Evolutionary conservation across 805 yeast species (phyloP), one percentile per base, ranked within the genome.

Genomic region (Yarrowia deformans): DNA sequence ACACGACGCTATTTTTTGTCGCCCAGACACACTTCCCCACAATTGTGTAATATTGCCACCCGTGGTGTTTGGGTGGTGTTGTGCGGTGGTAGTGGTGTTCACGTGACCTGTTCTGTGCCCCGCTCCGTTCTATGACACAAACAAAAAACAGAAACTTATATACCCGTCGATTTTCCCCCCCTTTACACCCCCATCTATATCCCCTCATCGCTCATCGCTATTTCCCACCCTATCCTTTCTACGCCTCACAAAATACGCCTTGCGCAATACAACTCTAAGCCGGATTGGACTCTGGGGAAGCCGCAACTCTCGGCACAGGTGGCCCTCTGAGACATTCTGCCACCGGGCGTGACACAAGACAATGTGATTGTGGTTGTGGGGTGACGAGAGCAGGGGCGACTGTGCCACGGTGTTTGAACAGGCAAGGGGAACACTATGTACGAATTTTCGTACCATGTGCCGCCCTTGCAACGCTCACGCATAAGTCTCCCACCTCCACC

Each of bases 221-320:
- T 23, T 23, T 23, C 29, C 29, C 42, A 35, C 39, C 5, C 39
- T 35, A 35, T 13, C 6, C 16, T 39, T 5, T 10, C 12, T 19
- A 32, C 37, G 55, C 55, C 55, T n/a, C 37, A 50, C 10, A 34
- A 54, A 18, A 37, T 54, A 29, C 46, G 48, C 63, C 63, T 56
- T 40, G 48, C 63, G 63, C 63, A 56, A 56, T 42, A 40, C 63
- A 56, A 56, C 63, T 56, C 63, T 56, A 56, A 56, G 48, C 48
- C 37, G 45, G 45, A 8, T 52, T 19, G 48, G 46, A 56, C 63
- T 56, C 63, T 56, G 63, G 63, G 63, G 63, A 56, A 56, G 63
- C 63, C 63, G 63, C 63, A 56, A 56, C 48, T 56, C 63, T 56
- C 63, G 63, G 63, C 63, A 29, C 61, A 42, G 29, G 45, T 37